Percentiles rank a stretch among this genome's conserved stretches.
phyloP scores from a whole-genome alignment of 371 early-diverging fungal species.

The Mucor mucedo region DNA sequence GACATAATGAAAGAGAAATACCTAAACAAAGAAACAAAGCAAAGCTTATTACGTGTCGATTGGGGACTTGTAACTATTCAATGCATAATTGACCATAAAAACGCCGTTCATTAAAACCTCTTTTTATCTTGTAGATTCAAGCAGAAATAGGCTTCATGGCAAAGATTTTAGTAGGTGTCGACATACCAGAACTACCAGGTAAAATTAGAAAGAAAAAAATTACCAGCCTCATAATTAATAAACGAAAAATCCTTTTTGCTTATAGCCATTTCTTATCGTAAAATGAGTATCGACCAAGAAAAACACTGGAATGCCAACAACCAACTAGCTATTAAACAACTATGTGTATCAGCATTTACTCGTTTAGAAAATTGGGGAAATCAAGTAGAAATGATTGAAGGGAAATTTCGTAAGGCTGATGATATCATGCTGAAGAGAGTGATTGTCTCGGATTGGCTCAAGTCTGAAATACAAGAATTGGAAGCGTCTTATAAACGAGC shows the following conservation, averaged over 20 bases:
- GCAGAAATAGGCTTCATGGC: constrained; percentile 28
- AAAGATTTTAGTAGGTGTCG: constrained; percentile 17
- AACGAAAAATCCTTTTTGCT: background rate
- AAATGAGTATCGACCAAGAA: constrained; percentile 18
- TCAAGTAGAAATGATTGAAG: constrained; percentile 23
- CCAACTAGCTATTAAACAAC: constrained; percentile 22
- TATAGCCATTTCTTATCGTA: constrained; percentile 5
- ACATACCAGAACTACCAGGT: constrained; percentile 22
- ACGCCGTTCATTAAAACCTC: too few species aligned
- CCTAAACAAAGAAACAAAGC: constrained; percentile 20
- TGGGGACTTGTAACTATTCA: constrained; percentile 23
- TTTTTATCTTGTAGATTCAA: constrained; percentile 23
- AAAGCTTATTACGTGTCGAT: constrained; percentile 25
- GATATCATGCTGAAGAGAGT: constrained; percentile 18
- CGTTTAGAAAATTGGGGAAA: constrained; percentile 24
- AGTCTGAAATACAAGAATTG: constrained; percentile 35
- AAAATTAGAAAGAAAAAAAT: background rate
- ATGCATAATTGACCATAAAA: background rate
- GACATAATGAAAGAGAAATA: constrained; percentile 17
- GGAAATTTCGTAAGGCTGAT: constrained; percentile 19
- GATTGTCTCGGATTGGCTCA: constrained; percentile 35
- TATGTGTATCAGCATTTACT: constrained; percentile 21
- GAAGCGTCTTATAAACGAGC: constrained; percentile 27
- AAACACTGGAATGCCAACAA: constrained; percentile 25
- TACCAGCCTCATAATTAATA: background rate